Evolutionary conservation across 495 filamentous ascomycete species (phyloP), one percentile per base, ranked within the genome.

Genomic region (Neurospora terricola): DNA sequence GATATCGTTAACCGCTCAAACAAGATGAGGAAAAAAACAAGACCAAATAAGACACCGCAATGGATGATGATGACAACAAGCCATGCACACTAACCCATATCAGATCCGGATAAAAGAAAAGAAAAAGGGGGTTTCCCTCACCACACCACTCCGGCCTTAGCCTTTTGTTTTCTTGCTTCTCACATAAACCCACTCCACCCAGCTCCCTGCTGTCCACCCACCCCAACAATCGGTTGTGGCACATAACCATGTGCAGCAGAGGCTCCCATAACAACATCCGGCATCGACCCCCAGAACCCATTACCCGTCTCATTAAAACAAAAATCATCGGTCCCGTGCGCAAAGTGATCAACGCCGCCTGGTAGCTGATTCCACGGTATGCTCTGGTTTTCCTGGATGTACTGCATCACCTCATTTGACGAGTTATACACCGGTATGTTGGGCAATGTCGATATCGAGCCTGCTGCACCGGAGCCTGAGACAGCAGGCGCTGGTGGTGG

Each of bases 281-380:
- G 39, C 72, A 78, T 76, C 7, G 74, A 45, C 4, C 75, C 78
- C 78, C 78, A 79, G 21, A 78, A 80, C 11, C 72, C 38, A 40
- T 79, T 79, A 40, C 79, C 79, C 16, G 21, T 74, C 10, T 77
- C 79, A 37, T 62, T 14, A 42, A 75, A 71, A 11, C 69, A 34
- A 34, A 75, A 8, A 23, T 77, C 70, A 59, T 79, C 77, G 7
- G 75, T 72, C n/a, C 83, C 83, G 72, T 81, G 79, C 40, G 83
- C 79, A 72, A 85, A 85, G 70, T 79, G 78, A 62, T 81, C 80
- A 5, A 84, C 76, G 18, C 82, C 82, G 3, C 83, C 83, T 9
- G 82, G 82, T 37, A 73, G 36, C 72, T 77, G 70, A 74, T 75
- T 38, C 83, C 80, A 76, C 73, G 81, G 79, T 73, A 78, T 43